Evolutionary conservation across 2,329 filamentous ascomycete species (phyloP).

Genomic region (Penicillium frequentans): DNA sequence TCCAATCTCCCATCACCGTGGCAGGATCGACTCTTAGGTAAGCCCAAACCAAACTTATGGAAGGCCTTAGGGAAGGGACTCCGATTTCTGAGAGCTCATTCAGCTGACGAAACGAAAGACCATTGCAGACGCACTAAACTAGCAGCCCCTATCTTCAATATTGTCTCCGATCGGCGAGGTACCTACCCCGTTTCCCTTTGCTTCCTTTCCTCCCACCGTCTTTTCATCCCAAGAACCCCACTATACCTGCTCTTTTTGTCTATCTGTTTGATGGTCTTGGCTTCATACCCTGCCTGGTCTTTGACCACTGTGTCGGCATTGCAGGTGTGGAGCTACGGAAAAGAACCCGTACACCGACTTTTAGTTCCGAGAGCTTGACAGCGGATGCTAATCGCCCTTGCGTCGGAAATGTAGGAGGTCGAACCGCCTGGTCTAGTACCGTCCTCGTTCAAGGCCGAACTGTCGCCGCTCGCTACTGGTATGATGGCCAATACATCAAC

Average conservation of each 20-base stretch:
- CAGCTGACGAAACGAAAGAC: conserved; percentile 41
- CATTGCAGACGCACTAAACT: conserved; percentile 58
- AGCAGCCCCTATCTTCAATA: conserved; percentile 62
- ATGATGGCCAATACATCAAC: conserved; percentile 82
- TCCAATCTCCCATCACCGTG: conserved; percentile 39
- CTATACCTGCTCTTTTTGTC: neutral
- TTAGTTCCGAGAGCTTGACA: conserved; percentile 20
- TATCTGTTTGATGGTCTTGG: neutral
- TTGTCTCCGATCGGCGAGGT: conserved; percentile 76
- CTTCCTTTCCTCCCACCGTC: neutral
- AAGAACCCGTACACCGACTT: conserved; percentile 36
- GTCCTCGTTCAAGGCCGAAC: conserved; percentile 69
- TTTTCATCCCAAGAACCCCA: conserved; percentile 17
- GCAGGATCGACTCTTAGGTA: conserved; percentile 61
- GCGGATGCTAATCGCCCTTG: conserved; percentile 25
- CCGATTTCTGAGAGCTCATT: neutral
- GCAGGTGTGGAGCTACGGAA: conserved; percentile 28
- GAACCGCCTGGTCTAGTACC: conserved; percentile 84
- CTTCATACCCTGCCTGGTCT: conserved; percentile 1
- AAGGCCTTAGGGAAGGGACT: neutral
- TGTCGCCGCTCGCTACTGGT: conserved; percentile 81
- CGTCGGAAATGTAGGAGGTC: conserved; percentile 62
- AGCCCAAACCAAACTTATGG: conserved; percentile 13
- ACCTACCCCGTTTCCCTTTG: conserved; percentile 24
- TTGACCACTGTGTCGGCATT: conserved; percentile 20